phyloP scores from a whole-genome alignment of 441 rosid genomes.

The Populus trichocarpa region DNA sequence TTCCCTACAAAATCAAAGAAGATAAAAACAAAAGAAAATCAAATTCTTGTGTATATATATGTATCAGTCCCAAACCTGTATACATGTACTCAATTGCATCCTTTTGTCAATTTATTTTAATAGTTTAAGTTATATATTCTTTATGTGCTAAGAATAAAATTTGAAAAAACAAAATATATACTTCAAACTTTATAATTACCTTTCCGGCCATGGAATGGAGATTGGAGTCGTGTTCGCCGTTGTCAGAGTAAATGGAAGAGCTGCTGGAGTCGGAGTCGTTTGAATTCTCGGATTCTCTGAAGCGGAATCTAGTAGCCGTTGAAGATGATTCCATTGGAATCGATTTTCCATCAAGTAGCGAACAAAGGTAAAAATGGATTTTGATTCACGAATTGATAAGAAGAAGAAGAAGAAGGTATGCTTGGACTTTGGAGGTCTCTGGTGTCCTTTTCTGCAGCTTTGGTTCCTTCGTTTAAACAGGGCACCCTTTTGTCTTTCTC shows the following conservation, averaged over 20 bases:
- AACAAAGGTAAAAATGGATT: background rate
- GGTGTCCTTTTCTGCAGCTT: conserved; percentile 37
- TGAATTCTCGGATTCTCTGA: conserved; percentile 40
- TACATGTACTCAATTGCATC: no score
- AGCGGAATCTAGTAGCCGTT: conserved; percentile 39
- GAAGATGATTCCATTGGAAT: conserved; percentile 40
- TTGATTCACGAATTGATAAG: conserved; percentile 4
- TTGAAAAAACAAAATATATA: background rate
- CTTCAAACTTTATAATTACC: conserved; percentile 18
- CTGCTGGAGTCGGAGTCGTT: conserved; percentile 27
- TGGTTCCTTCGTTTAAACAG: conserved; percentile 29
- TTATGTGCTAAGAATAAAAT: no score
- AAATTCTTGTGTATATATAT: background rate
- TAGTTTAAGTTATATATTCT: no score
- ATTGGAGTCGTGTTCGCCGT: conserved; percentile 30
- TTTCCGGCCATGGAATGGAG: conserved; percentile 58
- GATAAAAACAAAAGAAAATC: background rate
- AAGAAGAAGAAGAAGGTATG: background rate
- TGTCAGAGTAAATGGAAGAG: conserved; percentile 31
- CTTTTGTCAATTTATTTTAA: no score
- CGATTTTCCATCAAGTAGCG: conserved; percentile 9
- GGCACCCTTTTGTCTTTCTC: background rate
- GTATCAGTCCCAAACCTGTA: no score
- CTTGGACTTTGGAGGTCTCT: conserved; percentile 18
- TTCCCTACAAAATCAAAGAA: conserved; percentile 31